Conservation (phyloP, 176 grass and related monocot species). For the Canna indica region DNA sequence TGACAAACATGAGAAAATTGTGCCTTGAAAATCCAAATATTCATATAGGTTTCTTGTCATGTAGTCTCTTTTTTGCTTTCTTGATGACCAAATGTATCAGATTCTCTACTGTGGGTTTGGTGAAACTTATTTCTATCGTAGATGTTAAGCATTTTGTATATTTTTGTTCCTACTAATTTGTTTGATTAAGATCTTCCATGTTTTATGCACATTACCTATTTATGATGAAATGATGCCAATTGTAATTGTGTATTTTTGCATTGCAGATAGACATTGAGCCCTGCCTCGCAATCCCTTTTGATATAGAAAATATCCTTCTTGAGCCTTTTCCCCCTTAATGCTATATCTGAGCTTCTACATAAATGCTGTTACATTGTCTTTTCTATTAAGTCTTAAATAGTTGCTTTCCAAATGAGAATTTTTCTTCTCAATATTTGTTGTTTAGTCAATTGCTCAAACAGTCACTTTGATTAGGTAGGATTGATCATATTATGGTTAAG, state of each 20-base stretch:
- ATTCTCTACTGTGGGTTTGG: neutral
- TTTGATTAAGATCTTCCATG: neutral
- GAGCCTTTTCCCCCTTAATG: neutral
- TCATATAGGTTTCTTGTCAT: neutral
- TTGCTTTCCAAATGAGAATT: neutral
- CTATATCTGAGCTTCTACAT: neutral
- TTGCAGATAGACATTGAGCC: slow-evolving; percentile 75
- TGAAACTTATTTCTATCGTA: neutral
- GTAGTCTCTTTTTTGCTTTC: no score
- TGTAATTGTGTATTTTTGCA: slow-evolving; percentile 19
- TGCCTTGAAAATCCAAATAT: neutral
- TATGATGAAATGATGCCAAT: neutral
- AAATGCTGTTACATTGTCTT: neutral
- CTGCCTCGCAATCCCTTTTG: slow-evolving; percentile 66
- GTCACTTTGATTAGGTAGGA: neutral
- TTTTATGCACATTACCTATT: neutral
- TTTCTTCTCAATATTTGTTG: neutral
- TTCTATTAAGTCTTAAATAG: neutral
- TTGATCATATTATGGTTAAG: neutral
- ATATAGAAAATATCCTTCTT: slow-evolving; percentile 85
- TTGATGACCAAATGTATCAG: neutral
- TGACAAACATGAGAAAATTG: neutral
- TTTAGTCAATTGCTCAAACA: neutral
- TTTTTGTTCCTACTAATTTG: neutral
- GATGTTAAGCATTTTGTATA: neutral